Base-by-base conservation (phyloP, 441 rosid genomes). In the Euphorbia celastroides region DNA sequence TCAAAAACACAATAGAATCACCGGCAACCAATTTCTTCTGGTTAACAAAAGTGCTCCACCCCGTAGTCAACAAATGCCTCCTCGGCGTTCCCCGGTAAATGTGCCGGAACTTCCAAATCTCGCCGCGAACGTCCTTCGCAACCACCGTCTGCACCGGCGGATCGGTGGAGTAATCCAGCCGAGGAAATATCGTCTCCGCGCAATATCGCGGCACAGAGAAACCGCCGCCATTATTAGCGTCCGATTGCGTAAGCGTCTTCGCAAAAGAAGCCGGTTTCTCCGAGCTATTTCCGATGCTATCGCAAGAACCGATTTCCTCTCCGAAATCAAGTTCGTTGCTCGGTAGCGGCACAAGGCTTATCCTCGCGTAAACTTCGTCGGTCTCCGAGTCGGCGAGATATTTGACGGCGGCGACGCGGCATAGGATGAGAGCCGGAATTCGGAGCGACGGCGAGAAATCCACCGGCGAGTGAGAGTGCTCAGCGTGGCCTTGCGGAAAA, bases 171-270 rank as follows among this genome's bases (percentile, higher is more conserved):
- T 88, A 95, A 68, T 95, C 97, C 72, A 95, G 64, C 48, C 86
- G 79, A 0, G 99, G 99, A 69, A 95, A 95, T 38, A 95, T 92
- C 7, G 96, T 95, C 84, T 95, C 98, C 0, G 99, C 99, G 50
- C 99, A 95, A 60, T 90, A 92, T 17, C 99, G 84, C 0, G 98
- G 98, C 54, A 95, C 99, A n/a, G 99, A 95, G 80, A 95, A 95
- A 5, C 98, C 99, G 0, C 99, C 99, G n/a, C 99, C 99, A 38
- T 95, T 95, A 60, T 95, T 95, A 58, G 99, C 99, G 71, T 93
- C 99, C 14, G 97, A 89, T 17, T 95, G 99, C 41, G 99, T 95
- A 68, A 95, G 67, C 12, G 98, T 92, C 84, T 94, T 94, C 0
- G 99, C 96, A 68, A 95, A 95, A 1, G 97, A 92, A 34, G 88